Conservation (phyloP, 345 rosid genomes). For the Rubroshorea leprosula region DNA sequence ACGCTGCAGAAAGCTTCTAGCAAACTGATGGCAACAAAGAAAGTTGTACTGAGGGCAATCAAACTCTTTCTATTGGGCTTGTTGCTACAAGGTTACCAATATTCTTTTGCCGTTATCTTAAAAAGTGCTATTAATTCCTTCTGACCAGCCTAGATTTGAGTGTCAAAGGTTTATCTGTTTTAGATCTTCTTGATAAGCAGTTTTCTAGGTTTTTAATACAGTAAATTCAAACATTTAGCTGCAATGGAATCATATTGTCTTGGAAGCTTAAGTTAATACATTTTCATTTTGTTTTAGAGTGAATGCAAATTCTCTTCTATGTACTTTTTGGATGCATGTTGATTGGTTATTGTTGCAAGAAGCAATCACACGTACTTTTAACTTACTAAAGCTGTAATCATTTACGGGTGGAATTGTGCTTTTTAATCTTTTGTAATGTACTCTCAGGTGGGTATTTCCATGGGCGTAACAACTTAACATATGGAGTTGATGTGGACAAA, state of each 20-base stretch:
- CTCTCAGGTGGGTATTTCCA: slow-evolving; percentile 50
- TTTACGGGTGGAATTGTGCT: background rate
- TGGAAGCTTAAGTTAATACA: background rate
- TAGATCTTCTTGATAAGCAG: background rate
- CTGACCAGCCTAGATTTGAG: slow-evolving; percentile 4
- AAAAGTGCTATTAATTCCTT: background rate
- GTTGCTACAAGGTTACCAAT: slow-evolving; percentile 49
- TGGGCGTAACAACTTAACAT: slow-evolving; percentile 42
- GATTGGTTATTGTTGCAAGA: background rate
- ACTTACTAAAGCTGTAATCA: background rate
- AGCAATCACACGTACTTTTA: background rate
- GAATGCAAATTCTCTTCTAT: background rate
- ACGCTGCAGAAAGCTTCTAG: slow-evolving; percentile 39
- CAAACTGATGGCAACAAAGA: slow-evolving; percentile 39
- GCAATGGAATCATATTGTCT: background rate
- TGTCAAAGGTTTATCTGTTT: background rate
- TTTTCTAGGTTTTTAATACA: background rate
- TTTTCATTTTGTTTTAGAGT: background rate
- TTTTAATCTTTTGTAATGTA: slow-evolving; percentile 13
- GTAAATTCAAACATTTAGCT: background rate
- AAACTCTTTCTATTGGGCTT: slow-evolving; percentile 47
- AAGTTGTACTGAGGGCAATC: slow-evolving; percentile 35
- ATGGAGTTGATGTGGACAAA: slow-evolving; percentile 47
- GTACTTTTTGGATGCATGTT: background rate
- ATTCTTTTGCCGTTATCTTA: slow-evolving; percentile 1